phyloP scores from a whole-genome alignment of 352 stramenopile species.

The Phytophthora agathidicida region DNA sequence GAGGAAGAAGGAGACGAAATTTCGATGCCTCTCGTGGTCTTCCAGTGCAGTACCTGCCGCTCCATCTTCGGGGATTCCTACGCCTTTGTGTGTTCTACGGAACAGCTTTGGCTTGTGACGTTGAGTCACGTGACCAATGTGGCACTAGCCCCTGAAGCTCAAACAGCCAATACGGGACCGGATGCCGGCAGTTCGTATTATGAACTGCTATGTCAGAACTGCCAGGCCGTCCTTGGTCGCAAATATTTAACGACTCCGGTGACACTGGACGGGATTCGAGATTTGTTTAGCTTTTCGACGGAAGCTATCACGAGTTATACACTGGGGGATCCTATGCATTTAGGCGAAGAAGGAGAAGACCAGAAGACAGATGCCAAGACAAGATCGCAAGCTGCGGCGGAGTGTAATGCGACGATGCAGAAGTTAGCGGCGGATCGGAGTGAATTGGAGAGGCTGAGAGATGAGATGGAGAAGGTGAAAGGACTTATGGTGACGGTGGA shows the following conservation, averaged over 20 bases:
- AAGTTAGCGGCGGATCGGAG: constrained; percentile 52
- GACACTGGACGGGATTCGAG: constrained; percentile 64
- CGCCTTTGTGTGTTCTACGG: constrained; percentile 78
- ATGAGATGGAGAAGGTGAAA: constrained; percentile 84
- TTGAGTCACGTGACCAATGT: constrained; percentile 79
- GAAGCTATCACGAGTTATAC: constrained; percentile 80
- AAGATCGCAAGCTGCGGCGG: constrained; percentile 35
- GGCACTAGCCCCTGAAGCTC: constrained; percentile 41
- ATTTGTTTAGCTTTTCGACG: constrained; percentile 76
- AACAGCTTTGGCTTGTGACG: constrained; percentile 74
- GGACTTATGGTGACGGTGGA: constrained; percentile 77
- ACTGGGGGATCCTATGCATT: constrained; percentile 67
- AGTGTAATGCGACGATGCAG: constrained; percentile 42
- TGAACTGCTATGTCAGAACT: constrained; percentile 83
- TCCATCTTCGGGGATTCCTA: constrained; percentile 88
- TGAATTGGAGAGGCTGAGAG: constrained; percentile 56
- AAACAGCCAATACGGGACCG: constrained; percentile 54
- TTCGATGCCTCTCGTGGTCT: constrained; percentile 74
- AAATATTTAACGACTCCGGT: constrained; percentile 79
- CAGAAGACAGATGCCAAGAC: constrained; percentile 19
- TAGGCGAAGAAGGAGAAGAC: constrained; percentile 4
- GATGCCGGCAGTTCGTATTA: constrained; percentile 76
- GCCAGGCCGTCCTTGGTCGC: constrained; percentile 76
- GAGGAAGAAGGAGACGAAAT: constrained; percentile 54
- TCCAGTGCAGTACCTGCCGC: constrained; percentile 84